Evolutionary conservation across 805 yeast genomes (phyloP).

Genomic region (Huiozyma sinensis): DNA sequence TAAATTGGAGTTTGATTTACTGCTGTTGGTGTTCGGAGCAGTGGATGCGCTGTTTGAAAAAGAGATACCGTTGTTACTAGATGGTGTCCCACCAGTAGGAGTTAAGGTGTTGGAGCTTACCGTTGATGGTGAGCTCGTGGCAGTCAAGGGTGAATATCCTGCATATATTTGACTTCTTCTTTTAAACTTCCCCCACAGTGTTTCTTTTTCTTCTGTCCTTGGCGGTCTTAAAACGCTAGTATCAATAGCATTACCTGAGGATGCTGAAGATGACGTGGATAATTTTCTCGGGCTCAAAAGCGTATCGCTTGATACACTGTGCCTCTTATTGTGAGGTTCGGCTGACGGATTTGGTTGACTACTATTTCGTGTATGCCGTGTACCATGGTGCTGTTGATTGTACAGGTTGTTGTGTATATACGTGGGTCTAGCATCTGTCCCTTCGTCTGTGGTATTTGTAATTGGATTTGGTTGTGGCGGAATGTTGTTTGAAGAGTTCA

Average conservation of each 20-base stretch:
- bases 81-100: too few species aligned
- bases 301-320: conserved; percentile 2
- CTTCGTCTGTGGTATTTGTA: neutral
- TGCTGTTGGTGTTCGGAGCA: too few species aligned
- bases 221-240: conserved; percentile 5
- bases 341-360: neutral
- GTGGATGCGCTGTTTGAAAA: too few species aligned
- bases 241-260: neutral
- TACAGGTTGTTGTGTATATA: neutral
- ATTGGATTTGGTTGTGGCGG: neutral
- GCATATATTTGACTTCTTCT: conserved; percentile 17
- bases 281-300: neutral
- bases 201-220: conserved; percentile 16
- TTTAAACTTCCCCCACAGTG: conserved; percentile 23
- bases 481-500: conserved; percentile 4
- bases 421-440: neutral
- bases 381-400: neutral
- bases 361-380: conserved; percentile 3
- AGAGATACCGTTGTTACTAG: too few species aligned
- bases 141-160: conserved; percentile 4
- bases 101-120: neutral
- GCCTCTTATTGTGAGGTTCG: neutral
- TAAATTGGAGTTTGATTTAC: neutral
- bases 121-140: neutral
- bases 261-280: neutral